Evolutionary conservation across 257 asterid genomes (phyloP), one percentile per base, ranked within the genome.

Genomic region (Solanum pimpinellifolium): DNA sequence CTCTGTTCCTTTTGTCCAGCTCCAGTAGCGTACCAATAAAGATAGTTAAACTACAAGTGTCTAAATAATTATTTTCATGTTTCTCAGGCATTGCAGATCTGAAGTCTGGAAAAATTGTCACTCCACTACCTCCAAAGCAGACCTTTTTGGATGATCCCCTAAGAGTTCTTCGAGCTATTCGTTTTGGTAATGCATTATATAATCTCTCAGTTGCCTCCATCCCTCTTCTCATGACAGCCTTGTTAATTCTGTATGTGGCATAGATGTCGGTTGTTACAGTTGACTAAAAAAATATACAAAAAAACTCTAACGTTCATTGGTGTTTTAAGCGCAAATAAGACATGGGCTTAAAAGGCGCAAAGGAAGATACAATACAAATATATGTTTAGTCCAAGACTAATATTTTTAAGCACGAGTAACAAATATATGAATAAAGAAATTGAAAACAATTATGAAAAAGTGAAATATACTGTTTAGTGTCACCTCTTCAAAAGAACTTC

Each of bases 71-170:
- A 39, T 16, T 16, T 80, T 27, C 20, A 21, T 80, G 35, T 29
- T 78, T 29, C 65, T 66, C 89, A 96, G 99, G 99, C 91, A 93
- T 94, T 60, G 65, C 66, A 41, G 98, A 97, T 92, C 89, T 97
- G 90, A 94, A 93, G 91, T 91, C 93, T 84, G 99, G 98, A 68
- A 97, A 90, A 90, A 95, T 95, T 89, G 96, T 95, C 73, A 97
- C 99, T 85, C 99, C 99, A 49, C 91, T 95, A 88, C 96, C 98
- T 87, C 97, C 98, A 85, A 97, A 94, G 89, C 94, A 95, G 90
- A 97, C 99, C 42, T 97, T 97, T 92, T 90, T 97, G 90, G 99
- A 97, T 89, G 99, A 97, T 83, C 98, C 98, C 15, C 93, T 97
- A 66, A 93, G 99, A 73, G 98, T 97, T 83, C 98, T 97, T 88